phyloP scores from a whole-genome alignment of 352 stramenopile species.

The Phytophthora nicotianae region DNA sequence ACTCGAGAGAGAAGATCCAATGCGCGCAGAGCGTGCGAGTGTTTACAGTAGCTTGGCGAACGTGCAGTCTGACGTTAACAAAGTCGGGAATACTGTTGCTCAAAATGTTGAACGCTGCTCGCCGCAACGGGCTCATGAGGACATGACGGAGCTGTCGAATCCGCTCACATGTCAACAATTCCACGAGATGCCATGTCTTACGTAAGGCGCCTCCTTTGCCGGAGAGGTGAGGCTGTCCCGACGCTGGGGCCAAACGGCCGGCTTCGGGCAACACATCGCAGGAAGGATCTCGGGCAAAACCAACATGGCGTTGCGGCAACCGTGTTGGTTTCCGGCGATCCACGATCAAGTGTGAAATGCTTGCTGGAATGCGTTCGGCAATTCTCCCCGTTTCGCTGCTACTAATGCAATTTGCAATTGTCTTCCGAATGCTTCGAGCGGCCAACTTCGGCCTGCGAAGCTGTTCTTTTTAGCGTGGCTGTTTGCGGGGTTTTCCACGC shows the following conservation, averaged over 20 bases:
- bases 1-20: constrained; percentile 17
- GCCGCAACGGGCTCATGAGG: constrained; percentile 17
- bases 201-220: constrained; percentile 4
- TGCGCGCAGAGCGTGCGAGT: constrained; percentile 8
- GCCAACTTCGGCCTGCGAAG: neutral
- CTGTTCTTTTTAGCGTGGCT: constrained; percentile 6
- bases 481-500: constrained; percentile 10
- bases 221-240: constrained; percentile 13
- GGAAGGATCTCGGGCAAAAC: constrained; percentile 20
- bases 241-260: neutral
- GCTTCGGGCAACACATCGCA: constrained; percentile 25
- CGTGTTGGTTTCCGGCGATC: constrained; percentile 1
- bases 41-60: neutral
- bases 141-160: neutral
- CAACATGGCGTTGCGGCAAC: constrained; percentile 5
- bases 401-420: constrained; percentile 17
- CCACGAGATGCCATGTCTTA: constrained; percentile 21
- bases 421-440: constrained; percentile 1
- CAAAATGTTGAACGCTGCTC: constrained; percentile 16
- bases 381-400: constrained; percentile 11
- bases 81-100: constrained; percentile 2
- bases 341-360: neutral
- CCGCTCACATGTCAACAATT: constrained; percentile 12
- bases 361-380: constrained; percentile 4
- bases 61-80: neutral